Conservation (phyloP, 2,329 filamentous ascomycete genomes). For the Dichotomopilus funicola region DNA sequence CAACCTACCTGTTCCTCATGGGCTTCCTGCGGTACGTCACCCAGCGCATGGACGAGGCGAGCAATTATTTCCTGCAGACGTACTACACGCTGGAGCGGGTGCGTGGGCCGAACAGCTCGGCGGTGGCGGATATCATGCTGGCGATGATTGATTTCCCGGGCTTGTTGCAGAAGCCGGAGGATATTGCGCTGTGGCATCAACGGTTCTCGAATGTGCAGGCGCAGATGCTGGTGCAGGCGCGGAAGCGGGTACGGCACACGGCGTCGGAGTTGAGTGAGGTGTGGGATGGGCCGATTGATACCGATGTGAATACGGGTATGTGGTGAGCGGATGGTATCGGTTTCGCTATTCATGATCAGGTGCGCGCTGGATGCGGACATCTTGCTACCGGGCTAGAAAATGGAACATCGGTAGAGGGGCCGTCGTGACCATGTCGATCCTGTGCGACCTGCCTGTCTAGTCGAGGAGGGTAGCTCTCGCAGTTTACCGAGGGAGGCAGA, state of each 20-base stretch:
- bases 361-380: neutral
- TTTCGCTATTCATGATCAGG: neutral
- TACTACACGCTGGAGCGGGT: conserved; percentile 9
- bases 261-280: neutral
- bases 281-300: conserved; percentile 12
- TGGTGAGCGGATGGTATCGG: conserved; percentile 1
- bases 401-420: too few relatives aligned
- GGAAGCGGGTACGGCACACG: neutral
- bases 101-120: conserved; percentile 7
- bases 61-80: conserved; percentile 13
- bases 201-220: conserved; percentile 8
- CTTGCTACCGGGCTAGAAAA: too few relatives aligned
- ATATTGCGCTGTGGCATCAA: conserved; percentile 1
- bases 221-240: neutral
- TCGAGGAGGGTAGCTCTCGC: too few relatives aligned
- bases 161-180: conserved; percentile 5
- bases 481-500: too few relatives aligned
- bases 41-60: conserved; percentile 6
- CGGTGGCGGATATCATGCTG: conserved; percentile 9
- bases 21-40: conserved; percentile 13
- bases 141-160: conserved; percentile 12
- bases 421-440: too few relatives aligned
- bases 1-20: conserved; percentile 13
- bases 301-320: conserved; percentile 9
- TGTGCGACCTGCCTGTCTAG: too few relatives aligned